Conservation (phyloP, 2,329 filamentous ascomycete genomes). For the Fusarium miscanthi region DNA sequence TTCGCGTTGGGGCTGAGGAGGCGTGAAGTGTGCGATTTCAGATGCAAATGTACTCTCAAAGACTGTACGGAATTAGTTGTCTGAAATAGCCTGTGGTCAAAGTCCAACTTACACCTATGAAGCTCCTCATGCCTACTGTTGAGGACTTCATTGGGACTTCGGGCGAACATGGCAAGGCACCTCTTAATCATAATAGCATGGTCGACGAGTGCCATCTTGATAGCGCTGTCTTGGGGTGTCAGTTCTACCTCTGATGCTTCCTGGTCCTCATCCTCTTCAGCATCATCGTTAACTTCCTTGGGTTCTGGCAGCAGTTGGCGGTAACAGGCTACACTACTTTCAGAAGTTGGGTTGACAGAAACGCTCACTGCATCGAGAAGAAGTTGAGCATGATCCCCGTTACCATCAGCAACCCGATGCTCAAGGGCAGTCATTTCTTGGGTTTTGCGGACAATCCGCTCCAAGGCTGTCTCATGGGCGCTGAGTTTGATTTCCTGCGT, state of each 20-base stretch:
- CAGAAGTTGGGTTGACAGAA: constrained; percentile 78
- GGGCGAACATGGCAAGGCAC: constrained; percentile 76
- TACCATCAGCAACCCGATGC: constrained; percentile 77
- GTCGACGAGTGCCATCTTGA: constrained; percentile 87
- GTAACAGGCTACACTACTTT: constrained; percentile 83
- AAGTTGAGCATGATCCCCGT: constrained; percentile 74
- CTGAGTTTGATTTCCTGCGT: constrained; percentile 74
- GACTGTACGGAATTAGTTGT: constrained; percentile 54
- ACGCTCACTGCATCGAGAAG: constrained; percentile 81
- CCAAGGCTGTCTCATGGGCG: constrained; percentile 87
- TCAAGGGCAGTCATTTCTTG: constrained; percentile 83
- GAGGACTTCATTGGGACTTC: constrained; percentile 70
- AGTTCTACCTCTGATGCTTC: constrained; percentile 60
- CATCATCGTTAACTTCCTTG: constrained; percentile 55
- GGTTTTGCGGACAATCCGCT: constrained; percentile 91
- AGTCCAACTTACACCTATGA: constrained; percentile 67
- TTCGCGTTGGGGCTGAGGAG: constrained; percentile 58
- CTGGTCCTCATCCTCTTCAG: constrained; percentile 56
- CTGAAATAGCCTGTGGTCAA: not conserved
- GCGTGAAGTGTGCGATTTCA: constrained; percentile 72
- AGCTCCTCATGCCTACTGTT: constrained; percentile 68
- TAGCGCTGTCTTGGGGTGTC: constrained; percentile 75
- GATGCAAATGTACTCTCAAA: constrained; percentile 72
- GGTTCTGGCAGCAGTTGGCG: constrained; percentile 74
- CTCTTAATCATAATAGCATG: constrained; percentile 90